A percentile compares a stretch with the other conserved stretches of the same genome.
These are phyloP conservation scores for Penicillium sp. DNA, from an alignment of 2,329 filamentous ascomycete genomes.

Conservation along the genomic window DNA sequence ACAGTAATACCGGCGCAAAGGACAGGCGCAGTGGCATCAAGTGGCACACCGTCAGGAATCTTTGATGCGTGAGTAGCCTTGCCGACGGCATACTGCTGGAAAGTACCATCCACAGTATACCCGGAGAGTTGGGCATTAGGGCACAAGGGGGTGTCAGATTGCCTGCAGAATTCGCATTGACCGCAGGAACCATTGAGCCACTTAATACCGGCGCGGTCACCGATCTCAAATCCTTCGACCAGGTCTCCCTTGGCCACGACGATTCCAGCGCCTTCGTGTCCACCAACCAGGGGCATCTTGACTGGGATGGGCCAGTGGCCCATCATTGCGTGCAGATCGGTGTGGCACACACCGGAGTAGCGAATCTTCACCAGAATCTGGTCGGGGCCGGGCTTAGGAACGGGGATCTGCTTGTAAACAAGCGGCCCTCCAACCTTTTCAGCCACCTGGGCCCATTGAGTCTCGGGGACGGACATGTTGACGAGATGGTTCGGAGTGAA, in stretches of 20 bases:
- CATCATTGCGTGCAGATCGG: slow-evolving; percentile 72
- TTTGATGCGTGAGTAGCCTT: slow-evolving; percentile 80
- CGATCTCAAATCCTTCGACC: slow-evolving; percentile 68
- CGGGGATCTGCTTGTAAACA: slow-evolving; percentile 58
- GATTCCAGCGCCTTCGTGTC: slow-evolving; percentile 68
- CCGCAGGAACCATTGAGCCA: slow-evolving; percentile 88
- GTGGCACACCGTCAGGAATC: slow-evolving; percentile 68
- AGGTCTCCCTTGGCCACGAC: slow-evolving; percentile 71
- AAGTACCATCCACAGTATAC: slow-evolving; percentile 86
- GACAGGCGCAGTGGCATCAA: slow-evolving; percentile 73
- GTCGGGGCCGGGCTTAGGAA: slow-evolving; percentile 73
- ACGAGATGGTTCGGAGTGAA: background rate
- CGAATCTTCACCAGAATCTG: slow-evolving; percentile 89
- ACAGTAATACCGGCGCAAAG: slow-evolving; percentile 83
- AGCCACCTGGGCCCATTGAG: slow-evolving; percentile 89
- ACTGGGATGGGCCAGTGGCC: slow-evolving; percentile 79
- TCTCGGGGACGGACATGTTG: slow-evolving; percentile 56
- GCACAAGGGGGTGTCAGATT: slow-evolving; percentile 76
- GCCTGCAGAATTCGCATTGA: slow-evolving; percentile 72
- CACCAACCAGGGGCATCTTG: slow-evolving; percentile 75
- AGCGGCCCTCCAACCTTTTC: slow-evolving; percentile 70
- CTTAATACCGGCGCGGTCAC: slow-evolving; percentile 77
- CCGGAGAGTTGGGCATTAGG: slow-evolving; percentile 68
- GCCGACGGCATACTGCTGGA: slow-evolving; percentile 86
- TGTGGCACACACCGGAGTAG: slow-evolving; percentile 86